phyloP scores from a whole-genome alignment of 352 stramenopile species.

The Paralagenidium karlingii region DNA sequence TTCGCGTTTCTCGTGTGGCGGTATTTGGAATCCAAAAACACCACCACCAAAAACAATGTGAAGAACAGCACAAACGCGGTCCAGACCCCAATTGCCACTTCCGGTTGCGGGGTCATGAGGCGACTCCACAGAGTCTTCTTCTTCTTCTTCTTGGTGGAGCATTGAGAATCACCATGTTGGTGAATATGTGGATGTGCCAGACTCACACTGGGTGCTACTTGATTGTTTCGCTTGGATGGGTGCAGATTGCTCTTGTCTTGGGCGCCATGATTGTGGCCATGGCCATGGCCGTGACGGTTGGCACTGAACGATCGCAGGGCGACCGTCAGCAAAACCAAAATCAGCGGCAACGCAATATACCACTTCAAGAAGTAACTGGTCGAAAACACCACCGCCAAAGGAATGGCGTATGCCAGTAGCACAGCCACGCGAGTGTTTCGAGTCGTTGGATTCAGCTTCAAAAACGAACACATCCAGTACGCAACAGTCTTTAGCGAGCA shows the following conservation, averaged over 20 bases:
- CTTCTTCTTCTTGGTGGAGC: neutral
- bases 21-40: constrained; percentile 39
- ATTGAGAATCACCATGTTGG: neutral
- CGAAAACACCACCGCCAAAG: constrained; percentile 35
- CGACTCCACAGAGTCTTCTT: neutral
- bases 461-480: too few species aligned
- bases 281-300: constrained; percentile 19
- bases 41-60: constrained; percentile 46
- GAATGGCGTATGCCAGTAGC: constrained; percentile 24
- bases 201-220: constrained; percentile 14
- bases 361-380: constrained; percentile 59
- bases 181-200: constrained; percentile 9
- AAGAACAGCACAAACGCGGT: constrained; percentile 60
- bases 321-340: constrained; percentile 32
- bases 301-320: constrained; percentile 30
- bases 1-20: constrained; percentile 15
- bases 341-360: constrained; percentile 50
- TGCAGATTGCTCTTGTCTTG: constrained; percentile 18
- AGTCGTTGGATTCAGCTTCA: too few species aligned
- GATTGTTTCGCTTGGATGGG: constrained; percentile 32
- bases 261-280: constrained; percentile 23
- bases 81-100: constrained; percentile 72
- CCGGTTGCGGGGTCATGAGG: constrained; percentile 31
- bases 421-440: constrained; percentile 35
- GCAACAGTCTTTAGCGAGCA: too few species aligned